phyloP scores from a whole-genome alignment of 2,329 filamentous ascomycete genomes.

The Penicillium psychrosexuale region DNA sequence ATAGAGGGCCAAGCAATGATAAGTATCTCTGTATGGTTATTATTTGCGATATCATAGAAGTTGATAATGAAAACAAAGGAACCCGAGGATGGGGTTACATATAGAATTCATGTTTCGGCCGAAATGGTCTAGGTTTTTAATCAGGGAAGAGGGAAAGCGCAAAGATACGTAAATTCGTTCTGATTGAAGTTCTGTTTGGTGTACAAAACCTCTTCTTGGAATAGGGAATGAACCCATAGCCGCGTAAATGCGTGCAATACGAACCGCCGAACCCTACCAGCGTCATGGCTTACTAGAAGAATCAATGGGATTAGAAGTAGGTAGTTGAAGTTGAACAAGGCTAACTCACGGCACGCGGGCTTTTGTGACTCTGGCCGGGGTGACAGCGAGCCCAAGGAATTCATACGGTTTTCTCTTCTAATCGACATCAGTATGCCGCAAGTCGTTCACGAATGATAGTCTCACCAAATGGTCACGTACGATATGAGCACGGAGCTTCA shows the following conservation, averaged over 20 bases:
- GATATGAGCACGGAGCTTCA: not conserved
- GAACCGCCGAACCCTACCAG: no score
- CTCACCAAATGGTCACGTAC: not conserved
- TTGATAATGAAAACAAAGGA: no score
- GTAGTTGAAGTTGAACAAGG: no score
- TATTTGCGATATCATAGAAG: not conserved
- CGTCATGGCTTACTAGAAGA: not conserved
- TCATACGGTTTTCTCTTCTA: not conserved
- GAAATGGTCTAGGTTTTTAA: no score
- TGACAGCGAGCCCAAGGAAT: not conserved
- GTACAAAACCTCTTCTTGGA: no score
- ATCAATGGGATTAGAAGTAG: not conserved
- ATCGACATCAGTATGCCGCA: not conserved
- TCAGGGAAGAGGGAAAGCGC: no score
- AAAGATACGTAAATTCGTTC: not conserved
- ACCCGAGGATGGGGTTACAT: no score
- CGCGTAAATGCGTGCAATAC: not conserved
- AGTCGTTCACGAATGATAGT: no score
- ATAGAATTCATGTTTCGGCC: no score
- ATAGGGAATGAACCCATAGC: not conserved
- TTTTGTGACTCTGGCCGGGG: not conserved
- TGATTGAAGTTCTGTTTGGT: not conserved
- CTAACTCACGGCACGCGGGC: not conserved
- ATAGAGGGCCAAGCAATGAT: not conserved
- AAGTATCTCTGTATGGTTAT: not conserved